Conservation (phyloP, 2,329 filamentous ascomycete genomes). For the Colletotrichum tropicale region DNA sequence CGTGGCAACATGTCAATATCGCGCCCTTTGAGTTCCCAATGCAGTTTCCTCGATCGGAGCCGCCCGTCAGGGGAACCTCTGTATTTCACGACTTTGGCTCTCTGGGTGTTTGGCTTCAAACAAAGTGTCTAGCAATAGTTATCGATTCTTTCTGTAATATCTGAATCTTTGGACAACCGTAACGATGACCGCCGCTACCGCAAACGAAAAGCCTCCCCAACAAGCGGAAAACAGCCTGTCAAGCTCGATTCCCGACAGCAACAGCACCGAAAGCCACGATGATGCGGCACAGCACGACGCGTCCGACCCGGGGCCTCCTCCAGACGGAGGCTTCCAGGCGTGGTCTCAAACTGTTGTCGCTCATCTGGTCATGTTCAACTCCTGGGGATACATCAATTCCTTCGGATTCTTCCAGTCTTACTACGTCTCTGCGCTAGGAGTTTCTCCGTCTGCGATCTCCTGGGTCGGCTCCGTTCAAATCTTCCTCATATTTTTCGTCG, state of each 20-base stretch:
- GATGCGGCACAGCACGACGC: not conserved
- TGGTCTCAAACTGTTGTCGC: not conserved
- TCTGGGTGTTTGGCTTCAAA: not conserved
- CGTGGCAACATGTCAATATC: not conserved
- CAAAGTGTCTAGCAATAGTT: not conserved
- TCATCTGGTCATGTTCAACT: not conserved
- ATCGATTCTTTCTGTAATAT: not conserved
- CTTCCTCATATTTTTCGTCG: not conserved
- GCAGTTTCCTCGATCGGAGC: not conserved
- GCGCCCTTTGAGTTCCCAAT: not conserved
- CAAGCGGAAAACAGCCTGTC: not conserved
- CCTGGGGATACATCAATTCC: not conserved
- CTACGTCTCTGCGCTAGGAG: constrained; percentile 28
- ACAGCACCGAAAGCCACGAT: not conserved
- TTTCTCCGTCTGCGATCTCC: not conserved
- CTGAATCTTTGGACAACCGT: not conserved
- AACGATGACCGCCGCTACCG: not conserved
- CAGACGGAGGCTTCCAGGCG: not conserved
- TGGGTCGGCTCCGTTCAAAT: not conserved
- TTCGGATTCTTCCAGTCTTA: constrained; percentile 43
- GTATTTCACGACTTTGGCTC: not conserved
- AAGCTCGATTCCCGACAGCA: not conserved
- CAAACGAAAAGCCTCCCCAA: not conserved
- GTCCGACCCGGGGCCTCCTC: not conserved
- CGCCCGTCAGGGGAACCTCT: not conserved